Conservation (phyloP, 2,329 filamentous ascomycete genomes). For the Cladorrhinum sp. region DNA sequence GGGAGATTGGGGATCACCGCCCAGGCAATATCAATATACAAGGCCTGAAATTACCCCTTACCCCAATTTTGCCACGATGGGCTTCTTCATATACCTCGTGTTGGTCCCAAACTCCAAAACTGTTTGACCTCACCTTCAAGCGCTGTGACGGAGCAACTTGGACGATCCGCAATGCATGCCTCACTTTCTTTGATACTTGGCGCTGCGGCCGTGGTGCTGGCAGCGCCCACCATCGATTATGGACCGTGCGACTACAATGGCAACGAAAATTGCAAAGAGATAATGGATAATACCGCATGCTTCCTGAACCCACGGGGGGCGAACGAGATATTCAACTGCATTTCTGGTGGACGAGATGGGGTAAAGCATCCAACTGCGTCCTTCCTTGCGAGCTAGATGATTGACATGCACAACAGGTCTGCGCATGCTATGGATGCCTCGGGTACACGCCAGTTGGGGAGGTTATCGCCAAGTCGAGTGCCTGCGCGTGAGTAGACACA, state of each 20-base stretch:
- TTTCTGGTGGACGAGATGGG: slow-evolving; percentile 15
- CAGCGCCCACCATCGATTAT: slow-evolving; percentile 13
- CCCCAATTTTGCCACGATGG: neutral
- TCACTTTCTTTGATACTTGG: neutral
- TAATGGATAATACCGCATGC: slow-evolving; percentile 25
- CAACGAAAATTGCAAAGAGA: slow-evolving; percentile 20
- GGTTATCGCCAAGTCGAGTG: slow-evolving; percentile 16
- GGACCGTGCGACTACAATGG: slow-evolving; percentile 21
- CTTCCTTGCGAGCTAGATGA: neutral
- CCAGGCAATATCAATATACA: neutral
- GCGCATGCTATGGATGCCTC: slow-evolving; percentile 20
- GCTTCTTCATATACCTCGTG: neutral
- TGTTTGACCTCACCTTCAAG: too few species aligned
- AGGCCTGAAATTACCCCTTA: neutral
- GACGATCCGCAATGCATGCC: neutral
- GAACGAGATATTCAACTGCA: slow-evolving; percentile 19
- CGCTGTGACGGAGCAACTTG: neutral
- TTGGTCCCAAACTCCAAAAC: neutral
- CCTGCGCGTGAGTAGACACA: slow-evolving; percentile 18
- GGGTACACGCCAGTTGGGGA: slow-evolving; percentile 15
- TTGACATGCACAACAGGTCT: slow-evolving; percentile 10
- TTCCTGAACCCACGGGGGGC: slow-evolving; percentile 18
- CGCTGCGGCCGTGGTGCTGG: neutral
- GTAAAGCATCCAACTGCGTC: neutral
- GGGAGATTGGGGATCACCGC: neutral